Base-by-base conservation (phyloP, 192 early-diverging fungal species). In the Coemansia sp. region DNA sequence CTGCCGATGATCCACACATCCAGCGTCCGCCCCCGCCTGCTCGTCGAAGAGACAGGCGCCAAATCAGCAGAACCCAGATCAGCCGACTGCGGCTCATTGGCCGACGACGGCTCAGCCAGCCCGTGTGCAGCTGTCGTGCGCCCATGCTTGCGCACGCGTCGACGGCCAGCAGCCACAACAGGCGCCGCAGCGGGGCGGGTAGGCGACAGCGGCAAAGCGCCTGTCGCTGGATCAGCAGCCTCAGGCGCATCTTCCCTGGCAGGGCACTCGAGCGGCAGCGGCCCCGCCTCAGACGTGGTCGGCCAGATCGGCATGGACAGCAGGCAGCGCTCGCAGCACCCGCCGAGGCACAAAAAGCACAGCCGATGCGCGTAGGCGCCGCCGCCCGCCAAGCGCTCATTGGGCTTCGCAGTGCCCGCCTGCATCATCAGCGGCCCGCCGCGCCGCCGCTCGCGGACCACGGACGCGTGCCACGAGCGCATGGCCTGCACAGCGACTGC, bases 291-390 rank as follows among this genome's bases (percentile, higher is more conserved):
- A 15, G 32, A 45, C 4, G 66, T 53, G 0, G 69, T 82, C 4
- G 80, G 80, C 80, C 80, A 82, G 38, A 82, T 82, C 29, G 74
- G 65, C 80, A 82, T 68, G 19, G 80, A 82, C 51, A 82, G 20
- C 27, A 77, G 45, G 19, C 80, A 82, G 11, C 75, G 74, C 72
- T 74, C 75, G 68, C 80, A 82, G 65, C 29, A 74, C 4, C 80
- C 80, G 51, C 80, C 61, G 0, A 82, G 66, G 34, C 80, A 82
- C 68, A 82, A 56, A 53, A 82, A 82, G 27, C 80, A 82, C 65
- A 77, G 62, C 48, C 80, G 74, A 5, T 76, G 75, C 0, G 75
- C 70, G 19, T 71, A 74, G 2, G 75, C 38, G 20, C 61, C 62
- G 22, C 9, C 39, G 6, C 5, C 7, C 3, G 46, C 44, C 60